phyloP scores from a whole-genome alignment of 805 yeast species.

The Saccharomycopsis selenospora region DNA sequence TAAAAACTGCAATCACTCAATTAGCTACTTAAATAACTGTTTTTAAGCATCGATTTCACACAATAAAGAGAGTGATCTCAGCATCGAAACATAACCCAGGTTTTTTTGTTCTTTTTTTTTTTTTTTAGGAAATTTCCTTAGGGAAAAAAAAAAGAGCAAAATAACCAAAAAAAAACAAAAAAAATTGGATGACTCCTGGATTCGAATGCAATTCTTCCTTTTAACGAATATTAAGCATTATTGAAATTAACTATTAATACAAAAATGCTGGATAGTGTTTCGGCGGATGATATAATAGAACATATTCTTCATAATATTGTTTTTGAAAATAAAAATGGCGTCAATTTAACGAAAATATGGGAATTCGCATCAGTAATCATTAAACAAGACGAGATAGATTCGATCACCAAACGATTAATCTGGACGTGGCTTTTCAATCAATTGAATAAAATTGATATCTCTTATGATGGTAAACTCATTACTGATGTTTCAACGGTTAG shows the following conservation, averaged over 20 bases:
- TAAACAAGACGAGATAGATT: not conserved
- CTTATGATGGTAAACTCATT: not conserved
- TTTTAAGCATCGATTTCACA: no score
- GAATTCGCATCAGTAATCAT: not conserved
- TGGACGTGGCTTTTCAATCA: slow-evolving; percentile 1
- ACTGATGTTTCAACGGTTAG: not conserved
- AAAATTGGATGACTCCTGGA: not conserved
- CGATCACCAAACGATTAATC: not conserved
- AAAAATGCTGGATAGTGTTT: not conserved
- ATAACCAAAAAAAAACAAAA: not conserved
- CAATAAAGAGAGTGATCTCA: no score
- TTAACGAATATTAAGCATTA: not conserved
- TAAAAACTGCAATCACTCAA: no score
- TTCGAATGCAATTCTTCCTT: not conserved
- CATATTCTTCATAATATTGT: not conserved
- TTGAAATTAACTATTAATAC: not conserved
- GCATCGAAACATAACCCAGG: no score
- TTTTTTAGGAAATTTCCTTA: no score
- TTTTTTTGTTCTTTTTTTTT: no score
- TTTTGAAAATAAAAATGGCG: not conserved
- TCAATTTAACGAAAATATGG: not conserved
- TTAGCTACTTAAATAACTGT: no score
- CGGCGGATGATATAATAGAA: not conserved
- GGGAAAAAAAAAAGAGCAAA: no score
- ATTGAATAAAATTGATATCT: not conserved